Conservation (phyloP, 495 filamentous ascomycete species). For the Tetracladium setigerum region DNA sequence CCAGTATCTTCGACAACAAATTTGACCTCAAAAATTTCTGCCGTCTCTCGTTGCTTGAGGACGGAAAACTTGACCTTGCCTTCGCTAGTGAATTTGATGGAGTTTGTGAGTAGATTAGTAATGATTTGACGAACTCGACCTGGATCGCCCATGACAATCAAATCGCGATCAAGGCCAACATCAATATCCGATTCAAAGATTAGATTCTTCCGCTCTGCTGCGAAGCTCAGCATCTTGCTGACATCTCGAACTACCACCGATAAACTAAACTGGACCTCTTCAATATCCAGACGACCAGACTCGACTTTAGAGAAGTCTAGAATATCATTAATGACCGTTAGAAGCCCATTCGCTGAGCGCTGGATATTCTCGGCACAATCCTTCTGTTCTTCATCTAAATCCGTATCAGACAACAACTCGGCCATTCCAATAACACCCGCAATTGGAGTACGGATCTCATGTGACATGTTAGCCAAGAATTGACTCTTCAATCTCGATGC, state of each 20-base stretch:
- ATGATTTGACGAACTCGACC: conserved; percentile 74
- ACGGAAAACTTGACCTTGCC: conserved; percentile 56
- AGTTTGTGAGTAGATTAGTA: conserved; percentile 81
- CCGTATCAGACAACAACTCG: conserved; percentile 60
- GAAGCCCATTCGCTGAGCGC: conserved; percentile 69
- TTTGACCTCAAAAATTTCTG: conserved; percentile 40
- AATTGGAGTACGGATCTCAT: conserved; percentile 74
- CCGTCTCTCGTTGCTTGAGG: conserved; percentile 36
- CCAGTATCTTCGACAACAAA: conserved; percentile 74
- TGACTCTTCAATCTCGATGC: conserved; percentile 62
- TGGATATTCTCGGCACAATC: conserved; percentile 75
- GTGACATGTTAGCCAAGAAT: conserved; percentile 75
- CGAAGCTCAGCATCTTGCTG: conserved; percentile 53
- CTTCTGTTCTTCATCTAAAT: conserved; percentile 56
- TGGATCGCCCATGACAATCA: conserved; percentile 64
- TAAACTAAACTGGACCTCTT: conserved; percentile 73
- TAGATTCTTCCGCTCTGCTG: conserved; percentile 51
- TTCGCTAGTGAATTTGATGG: conserved; percentile 77
- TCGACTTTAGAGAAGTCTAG: conserved; percentile 86
- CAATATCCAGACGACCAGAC: conserved; percentile 64
- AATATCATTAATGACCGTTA: conserved; percentile 87
- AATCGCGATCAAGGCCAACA: conserved; percentile 34
- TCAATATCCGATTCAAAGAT: conserved; percentile 43
- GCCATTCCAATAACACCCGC: conserved; percentile 68
- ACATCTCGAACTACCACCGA: conserved; percentile 60